Conservation (phyloP, 176 grass and related monocot genomes). For the Juncus effusus region DNA sequence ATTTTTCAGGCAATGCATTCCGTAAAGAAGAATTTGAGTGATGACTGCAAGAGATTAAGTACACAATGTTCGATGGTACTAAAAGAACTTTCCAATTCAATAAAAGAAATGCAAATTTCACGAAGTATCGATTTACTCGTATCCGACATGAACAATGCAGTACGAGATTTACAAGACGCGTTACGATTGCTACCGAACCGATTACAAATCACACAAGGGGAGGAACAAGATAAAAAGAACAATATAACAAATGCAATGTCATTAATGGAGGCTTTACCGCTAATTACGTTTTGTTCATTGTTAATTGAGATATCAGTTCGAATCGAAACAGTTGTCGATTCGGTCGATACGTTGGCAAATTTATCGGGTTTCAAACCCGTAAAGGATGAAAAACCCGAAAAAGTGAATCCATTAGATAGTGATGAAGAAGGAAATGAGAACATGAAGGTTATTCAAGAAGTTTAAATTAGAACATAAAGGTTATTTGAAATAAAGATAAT, state of each 20-base stretch:
- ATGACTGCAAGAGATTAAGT: conserved; percentile 43
- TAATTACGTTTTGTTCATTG: conserved; percentile 54
- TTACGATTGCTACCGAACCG: conserved; percentile 46
- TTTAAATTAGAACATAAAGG: conserved; percentile 18
- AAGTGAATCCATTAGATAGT: conserved; percentile 36
- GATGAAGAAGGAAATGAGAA: conserved; percentile 24
- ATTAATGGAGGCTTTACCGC: conserved; percentile 47
- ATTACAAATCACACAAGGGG: conserved; percentile 11
- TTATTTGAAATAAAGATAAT: neutral
- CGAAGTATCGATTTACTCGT: conserved; percentile 44
- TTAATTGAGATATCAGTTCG: conserved; percentile 62
- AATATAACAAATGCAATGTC: conserved; percentile 4
- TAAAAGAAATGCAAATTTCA: conserved; percentile 44
- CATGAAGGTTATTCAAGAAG: conserved; percentile 22
- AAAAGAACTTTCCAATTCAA: conserved; percentile 52
- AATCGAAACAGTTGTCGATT: conserved; percentile 52
- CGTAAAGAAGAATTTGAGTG: conserved; percentile 46
- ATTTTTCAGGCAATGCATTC: conserved; percentile 31
- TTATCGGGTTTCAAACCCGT: conserved; percentile 44
- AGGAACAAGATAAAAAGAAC: conserved; percentile 12
- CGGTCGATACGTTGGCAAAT: conserved; percentile 43
- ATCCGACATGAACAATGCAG: conserved; percentile 57
- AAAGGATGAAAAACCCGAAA: conserved; percentile 43
- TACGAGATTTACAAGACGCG: conserved; percentile 65
- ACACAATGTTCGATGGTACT: conserved; percentile 47